These are phyloP conservation scores for Penstemon newberryi DNA, from an alignment of 257 asterid genomes.

Conservation along the genomic window DNA sequence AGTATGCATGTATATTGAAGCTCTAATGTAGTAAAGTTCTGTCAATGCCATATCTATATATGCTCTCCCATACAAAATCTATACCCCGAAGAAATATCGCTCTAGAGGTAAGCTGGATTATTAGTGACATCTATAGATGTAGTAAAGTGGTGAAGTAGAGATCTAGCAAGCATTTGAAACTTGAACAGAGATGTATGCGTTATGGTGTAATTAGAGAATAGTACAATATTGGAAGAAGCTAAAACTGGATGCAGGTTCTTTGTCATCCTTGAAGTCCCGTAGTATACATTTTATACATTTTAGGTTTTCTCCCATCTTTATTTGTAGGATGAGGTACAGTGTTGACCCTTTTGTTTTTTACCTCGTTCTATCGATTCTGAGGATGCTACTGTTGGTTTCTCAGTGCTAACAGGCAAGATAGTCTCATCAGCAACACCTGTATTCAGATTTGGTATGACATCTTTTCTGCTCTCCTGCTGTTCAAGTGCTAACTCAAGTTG, in stretches of 20 bases:
- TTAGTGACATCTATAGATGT: too few relatives aligned
- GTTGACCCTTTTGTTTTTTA: slow-evolving; percentile 6
- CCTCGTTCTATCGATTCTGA: slow-evolving; percentile 5
- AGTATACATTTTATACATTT: slow-evolving; percentile 11
- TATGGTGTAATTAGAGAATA: too few relatives aligned
- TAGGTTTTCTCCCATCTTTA: slow-evolving; percentile 23
- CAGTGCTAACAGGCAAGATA: slow-evolving; percentile 9
- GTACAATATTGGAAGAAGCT: too few relatives aligned
- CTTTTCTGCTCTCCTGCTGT: slow-evolving; percentile 35
- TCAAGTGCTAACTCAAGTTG: slow-evolving; percentile 48
- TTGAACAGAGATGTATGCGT: too few relatives aligned
- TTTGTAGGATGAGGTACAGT: slow-evolving; percentile 12
- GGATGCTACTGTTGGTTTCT: slow-evolving; percentile 11
- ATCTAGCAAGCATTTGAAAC: too few relatives aligned
- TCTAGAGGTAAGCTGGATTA: too few relatives aligned
- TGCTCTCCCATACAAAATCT: too few relatives aligned
- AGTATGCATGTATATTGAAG: too few relatives aligned
- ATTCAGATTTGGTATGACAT: slow-evolving; percentile 9
- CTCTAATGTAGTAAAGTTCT: too few relatives aligned
- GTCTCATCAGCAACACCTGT: slow-evolving; percentile 19
- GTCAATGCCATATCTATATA: too few relatives aligned
- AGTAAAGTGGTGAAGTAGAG: too few relatives aligned
- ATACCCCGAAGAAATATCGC: too few relatives aligned
- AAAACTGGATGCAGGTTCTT: slow-evolving; percentile 17
- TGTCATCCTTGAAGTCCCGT: neutral